Evolutionary conservation across 306 rosid genomes (phyloP).

Genomic region (Cicer bijugum): DNA sequence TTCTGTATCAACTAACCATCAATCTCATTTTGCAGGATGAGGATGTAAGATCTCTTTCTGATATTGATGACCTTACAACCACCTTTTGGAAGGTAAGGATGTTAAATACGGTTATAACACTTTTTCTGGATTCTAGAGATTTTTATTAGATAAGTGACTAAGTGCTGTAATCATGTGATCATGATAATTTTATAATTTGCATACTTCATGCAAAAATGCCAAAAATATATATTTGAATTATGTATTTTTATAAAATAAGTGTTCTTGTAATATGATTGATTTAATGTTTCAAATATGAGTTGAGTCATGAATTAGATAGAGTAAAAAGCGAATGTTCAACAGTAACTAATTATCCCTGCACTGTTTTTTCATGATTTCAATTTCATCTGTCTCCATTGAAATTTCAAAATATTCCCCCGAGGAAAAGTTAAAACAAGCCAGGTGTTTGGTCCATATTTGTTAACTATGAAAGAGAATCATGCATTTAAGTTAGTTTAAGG

Average conservation of each 20-base stretch:
- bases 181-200: conserved; percentile 27
- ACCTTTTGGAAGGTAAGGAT: conserved; percentile 52
- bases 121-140: conserved; percentile 26
- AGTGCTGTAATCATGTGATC: conserved; percentile 28
- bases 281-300: conserved; percentile 28
- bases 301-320: conserved; percentile 12
- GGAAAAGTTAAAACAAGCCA: conserved; percentile 11
- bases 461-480: conserved; percentile 5
- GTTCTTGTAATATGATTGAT: conserved; percentile 13
- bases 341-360: conserved; percentile 24
- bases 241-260: neutral
- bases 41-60: conserved; percentile 51
- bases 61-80: conserved; percentile 56
- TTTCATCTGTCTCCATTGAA: conserved; percentile 6
- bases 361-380: conserved; percentile 28
- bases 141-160: conserved; percentile 28
- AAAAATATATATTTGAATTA: neutral
- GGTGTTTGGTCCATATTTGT: conserved; percentile 19
- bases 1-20: conserved; percentile 35
- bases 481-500: conserved; percentile 16
- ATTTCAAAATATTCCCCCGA: neutral
- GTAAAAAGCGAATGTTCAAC: conserved; percentile 8
- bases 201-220: conserved; percentile 2
- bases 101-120: conserved; percentile 18
- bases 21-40: conserved; percentile 48